A percentile compares a stretch with the other conserved stretches of the same genome.
Conservation (phyloP, 495 filamentous ascomycete species). For the Terfezia claveryi region DNA sequence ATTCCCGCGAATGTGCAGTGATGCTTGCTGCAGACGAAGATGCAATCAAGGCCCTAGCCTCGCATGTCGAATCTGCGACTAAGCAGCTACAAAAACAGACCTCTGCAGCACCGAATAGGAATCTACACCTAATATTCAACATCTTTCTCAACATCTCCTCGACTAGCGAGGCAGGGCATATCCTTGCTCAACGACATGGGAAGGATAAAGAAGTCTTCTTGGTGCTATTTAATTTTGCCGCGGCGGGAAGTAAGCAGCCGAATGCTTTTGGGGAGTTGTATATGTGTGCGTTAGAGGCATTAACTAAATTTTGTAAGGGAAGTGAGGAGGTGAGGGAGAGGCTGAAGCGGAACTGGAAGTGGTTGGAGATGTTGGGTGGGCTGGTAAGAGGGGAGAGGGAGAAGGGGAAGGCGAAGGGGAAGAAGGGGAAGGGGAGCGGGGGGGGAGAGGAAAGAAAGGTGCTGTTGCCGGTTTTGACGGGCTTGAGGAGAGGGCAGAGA, state of each 20-base stretch:
- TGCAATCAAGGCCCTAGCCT: constrained; percentile 6
- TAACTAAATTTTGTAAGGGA: neutral
- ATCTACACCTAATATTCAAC: constrained; percentile 2
- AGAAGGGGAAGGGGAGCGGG: constrained; percentile 5
- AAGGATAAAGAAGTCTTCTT: constrained; percentile 7
- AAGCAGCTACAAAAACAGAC: constrained; percentile 8
- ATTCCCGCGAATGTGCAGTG: constrained; percentile 11
- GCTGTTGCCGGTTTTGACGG: constrained; percentile 1
- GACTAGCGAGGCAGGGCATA: neutral
- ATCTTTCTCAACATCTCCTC: constrained; percentile 9
- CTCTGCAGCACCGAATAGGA: constrained; percentile 5
- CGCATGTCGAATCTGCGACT: constrained; percentile 2
- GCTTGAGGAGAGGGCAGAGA: constrained; percentile 2
- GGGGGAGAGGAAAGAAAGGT: constrained; percentile 4
- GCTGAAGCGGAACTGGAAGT: constrained; percentile 10
- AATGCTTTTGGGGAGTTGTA: constrained; percentile 7
- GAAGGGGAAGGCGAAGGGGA: neutral
- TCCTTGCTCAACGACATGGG: neutral
- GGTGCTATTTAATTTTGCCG: constrained; percentile 3
- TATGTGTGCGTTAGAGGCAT: constrained; percentile 6
- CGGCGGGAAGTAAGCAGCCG: constrained; percentile 6
- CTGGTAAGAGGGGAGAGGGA: neutral
- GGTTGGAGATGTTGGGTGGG: neutral
- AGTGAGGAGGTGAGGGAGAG: constrained; percentile 5
- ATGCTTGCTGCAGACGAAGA: constrained; percentile 9